A percentile compares a stretch with the other conserved stretches of the same genome.
phyloP scores from a whole-genome alignment of 768 basidiomycete genomes.

The Tephrocybe rancida region DNA sequence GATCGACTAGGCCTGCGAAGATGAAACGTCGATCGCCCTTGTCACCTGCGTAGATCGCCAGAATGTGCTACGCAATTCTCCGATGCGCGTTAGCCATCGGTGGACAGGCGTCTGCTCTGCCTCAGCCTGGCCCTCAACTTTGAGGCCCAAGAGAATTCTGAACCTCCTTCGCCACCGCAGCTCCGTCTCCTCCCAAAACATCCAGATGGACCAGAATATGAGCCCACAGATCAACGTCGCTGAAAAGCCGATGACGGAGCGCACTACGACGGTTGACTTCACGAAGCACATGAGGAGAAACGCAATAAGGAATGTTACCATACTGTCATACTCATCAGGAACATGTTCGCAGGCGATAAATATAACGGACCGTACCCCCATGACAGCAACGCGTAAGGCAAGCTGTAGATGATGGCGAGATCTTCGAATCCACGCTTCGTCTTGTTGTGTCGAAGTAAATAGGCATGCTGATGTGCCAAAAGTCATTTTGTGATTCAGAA shows the following conservation, averaged over 20 bases:
- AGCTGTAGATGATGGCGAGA: conserved; percentile 8
- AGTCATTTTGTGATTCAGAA: too few relatives aligned
- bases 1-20: too few relatives aligned
- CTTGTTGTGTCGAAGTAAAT: conserved; percentile 8
- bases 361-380: conserved; percentile 20
- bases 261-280: conserved; percentile 16
- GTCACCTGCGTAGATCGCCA: too few relatives aligned
- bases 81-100: too few relatives aligned
- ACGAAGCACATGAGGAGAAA: conserved; percentile 29
- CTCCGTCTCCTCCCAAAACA: conserved; percentile 17
- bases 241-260: conserved; percentile 15
- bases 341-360: neutral
- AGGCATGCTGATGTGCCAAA: neutral
- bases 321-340: conserved; percentile 12
- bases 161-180: neutral
- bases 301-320: conserved; percentile 26
- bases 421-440: conserved; percentile 2
- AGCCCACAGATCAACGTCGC: conserved; percentile 12
- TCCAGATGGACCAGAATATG: conserved; percentile 26
- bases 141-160: too few relatives aligned
- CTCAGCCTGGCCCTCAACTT: too few relatives aligned
- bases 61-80: too few relatives aligned
- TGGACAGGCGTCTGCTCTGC: too few relatives aligned
- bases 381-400: conserved; percentile 8
- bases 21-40: too few relatives aligned